phyloP scores from a whole-genome alignment of 169 alveolate species.

The Eimeria tenella region DNA sequence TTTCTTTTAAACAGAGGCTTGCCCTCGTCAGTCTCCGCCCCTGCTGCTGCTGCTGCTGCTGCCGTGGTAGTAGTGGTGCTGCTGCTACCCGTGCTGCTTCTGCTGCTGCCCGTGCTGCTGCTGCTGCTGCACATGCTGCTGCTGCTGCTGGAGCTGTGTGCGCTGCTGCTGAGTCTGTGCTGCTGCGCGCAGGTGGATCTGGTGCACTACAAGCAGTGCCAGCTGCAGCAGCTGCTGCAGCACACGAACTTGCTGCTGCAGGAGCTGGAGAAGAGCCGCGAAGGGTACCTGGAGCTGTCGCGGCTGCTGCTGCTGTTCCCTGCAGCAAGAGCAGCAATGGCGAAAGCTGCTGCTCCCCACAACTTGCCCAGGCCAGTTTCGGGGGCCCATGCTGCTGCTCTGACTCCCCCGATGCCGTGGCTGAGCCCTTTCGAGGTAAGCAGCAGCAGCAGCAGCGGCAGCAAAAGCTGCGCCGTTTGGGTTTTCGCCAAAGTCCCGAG shows the following conservation, averaged over 20 bases:
- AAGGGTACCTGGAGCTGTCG: neutral
- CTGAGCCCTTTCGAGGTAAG: neutral
- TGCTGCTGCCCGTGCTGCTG: too few relatives aligned
- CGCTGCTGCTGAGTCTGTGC: neutral
- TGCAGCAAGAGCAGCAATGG: neutral
- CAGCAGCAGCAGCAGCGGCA: neutral
- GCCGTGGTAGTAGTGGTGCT: too few relatives aligned
- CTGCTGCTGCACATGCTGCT: too few relatives aligned
- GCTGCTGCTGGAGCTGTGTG: too few relatives aligned
- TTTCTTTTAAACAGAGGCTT: slow-evolving; percentile 6
- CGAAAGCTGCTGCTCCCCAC: neutral
- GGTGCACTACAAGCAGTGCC: slow-evolving; percentile 9
- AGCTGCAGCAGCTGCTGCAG: slow-evolving; percentile 24
- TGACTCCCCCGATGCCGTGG: neutral
- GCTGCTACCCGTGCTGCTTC: too few relatives aligned
- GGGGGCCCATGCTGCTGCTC: neutral
- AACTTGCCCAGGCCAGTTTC: neutral
- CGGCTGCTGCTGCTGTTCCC: slow-evolving; percentile 9
- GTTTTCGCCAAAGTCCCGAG: neutral
- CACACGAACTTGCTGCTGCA: slow-evolving; percentile 9
- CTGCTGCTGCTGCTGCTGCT: neutral
- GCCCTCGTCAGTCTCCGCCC: neutral
- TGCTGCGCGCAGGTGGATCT: neutral
- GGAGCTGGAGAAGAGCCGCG: neutral
- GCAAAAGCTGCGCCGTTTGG: neutral